These are phyloP conservation scores for Xeromyces bisporus DNA, from an alignment of 495 filamentous ascomycete genomes.

Conservation along the genomic window DNA sequence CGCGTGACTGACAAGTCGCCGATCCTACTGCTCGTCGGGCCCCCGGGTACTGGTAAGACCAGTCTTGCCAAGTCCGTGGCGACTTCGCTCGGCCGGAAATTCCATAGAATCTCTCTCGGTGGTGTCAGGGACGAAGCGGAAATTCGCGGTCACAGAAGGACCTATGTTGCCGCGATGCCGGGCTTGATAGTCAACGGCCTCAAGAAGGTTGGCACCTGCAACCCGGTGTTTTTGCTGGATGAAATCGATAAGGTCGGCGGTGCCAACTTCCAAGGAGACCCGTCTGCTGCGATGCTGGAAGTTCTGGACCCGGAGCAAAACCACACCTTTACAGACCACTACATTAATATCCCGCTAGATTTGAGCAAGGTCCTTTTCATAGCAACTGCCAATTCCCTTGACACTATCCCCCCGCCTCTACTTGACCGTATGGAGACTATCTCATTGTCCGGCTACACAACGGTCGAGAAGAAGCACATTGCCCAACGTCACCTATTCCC, in stretches of 20 bases:
- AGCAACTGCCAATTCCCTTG: conserved; percentile 90
- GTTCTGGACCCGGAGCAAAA: conserved; percentile 98
- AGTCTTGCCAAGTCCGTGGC: conserved; percentile 89
- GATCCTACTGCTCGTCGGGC: conserved; percentile 84
- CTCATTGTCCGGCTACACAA: conserved; percentile 83
- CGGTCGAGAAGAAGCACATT: conserved; percentile 95
- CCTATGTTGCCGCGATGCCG: conserved; percentile 97
- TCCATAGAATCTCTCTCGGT: conserved; percentile 92
- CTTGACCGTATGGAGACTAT: conserved; percentile 97
- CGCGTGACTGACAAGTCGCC: conserved; percentile 86
- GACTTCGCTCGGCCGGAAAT: conserved; percentile 79
- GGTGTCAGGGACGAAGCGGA: conserved; percentile 95
- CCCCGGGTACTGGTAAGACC: conserved; percentile 93
- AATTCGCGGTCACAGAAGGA: conserved; percentile 87
- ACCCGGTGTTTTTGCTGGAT: conserved; percentile 91
- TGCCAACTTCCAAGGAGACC: conserved; percentile 87
- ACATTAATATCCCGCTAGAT: conserved; percentile 91
- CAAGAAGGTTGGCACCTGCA: conserved; percentile 90
- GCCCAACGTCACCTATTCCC: conserved; percentile 84
- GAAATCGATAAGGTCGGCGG: conserved; percentile 97
- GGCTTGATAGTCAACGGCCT: conserved; percentile 86
- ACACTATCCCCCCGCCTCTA: conserved; percentile 89
- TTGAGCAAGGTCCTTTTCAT: conserved; percentile 95
- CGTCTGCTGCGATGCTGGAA: conserved; percentile 96
- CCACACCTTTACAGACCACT: conserved; percentile 86